Evolutionary conservation across 2,329 filamentous ascomycete species (phyloP), one percentile per base, ranked within the genome.

Genomic region (Teratosphaeria nubilosa): DNA sequence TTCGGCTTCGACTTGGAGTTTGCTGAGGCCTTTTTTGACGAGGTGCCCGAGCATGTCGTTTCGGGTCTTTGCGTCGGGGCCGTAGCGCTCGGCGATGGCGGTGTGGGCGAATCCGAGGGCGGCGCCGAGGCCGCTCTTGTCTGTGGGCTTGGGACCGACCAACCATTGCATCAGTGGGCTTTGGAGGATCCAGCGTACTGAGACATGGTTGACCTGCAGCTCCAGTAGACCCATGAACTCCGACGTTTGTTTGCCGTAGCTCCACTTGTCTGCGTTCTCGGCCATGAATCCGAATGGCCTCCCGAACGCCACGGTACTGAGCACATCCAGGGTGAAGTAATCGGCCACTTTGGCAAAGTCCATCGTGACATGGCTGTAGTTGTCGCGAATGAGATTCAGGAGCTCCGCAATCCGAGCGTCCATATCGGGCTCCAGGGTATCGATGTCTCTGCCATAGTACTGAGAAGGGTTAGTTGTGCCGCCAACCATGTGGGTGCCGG

Each of bases 371-470:
- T 75, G 72, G 4, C 76, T 69, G 41, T 79, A 83, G 62, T 78
- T 79, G n/a, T 62, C 65, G 58, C 76, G 73, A 41, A 83, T 76
- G 9, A 83, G 71, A 6, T 73, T 64, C 31, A 84, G 62, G 1
- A 82, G 66, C 11, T 79, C 74, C 32, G 70, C 61, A 7, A 84
- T 67, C 11, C 77, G 75, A 5, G 69, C 60, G 59, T 84, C 77
- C 27, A 85, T 75, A 4, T 77, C 74, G 0, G 66, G 63, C 59
- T 84, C 81, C 2, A 83, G 67, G 0, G 73, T 72, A 1, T 74
- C 71, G 37, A 83, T 82, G 54, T 83, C 81, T 56, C 79, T 76
- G 2, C 81, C 80, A 2, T 80, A 78, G 63, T 83, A 84, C 79
- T 79, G 57, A 22, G 53, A 27, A 30, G 25, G 30, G 16, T 57